Base-by-base conservation (phyloP, 2,329 filamentous ascomycete genomes). In the Penicillium hordei region DNA sequence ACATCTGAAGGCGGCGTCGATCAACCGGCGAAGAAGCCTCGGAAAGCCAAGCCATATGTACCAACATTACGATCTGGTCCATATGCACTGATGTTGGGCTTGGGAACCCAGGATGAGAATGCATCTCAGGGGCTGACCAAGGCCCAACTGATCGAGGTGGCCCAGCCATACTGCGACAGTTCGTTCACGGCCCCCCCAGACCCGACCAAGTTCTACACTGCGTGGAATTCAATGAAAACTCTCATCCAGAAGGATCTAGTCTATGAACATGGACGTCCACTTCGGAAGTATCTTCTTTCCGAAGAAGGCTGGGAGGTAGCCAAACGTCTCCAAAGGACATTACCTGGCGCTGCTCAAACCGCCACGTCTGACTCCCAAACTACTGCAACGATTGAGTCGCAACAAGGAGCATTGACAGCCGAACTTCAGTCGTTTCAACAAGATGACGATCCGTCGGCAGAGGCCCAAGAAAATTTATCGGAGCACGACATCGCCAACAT, bases 161-260 rank as follows among this genome's bases (percentile, higher is more conserved):
- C 89, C 1, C 88, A 93, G 66, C 84, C 83, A 7, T 80, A 89
- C 70, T 91, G 87, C 66, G 89, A 93, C 68, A 77, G 87, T 2
- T 92, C 89, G 0, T 92, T 91, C 66, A 88, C 83, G 0, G 85
- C 83, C 0, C 87, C 89, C 0, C 80, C 78, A 40, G 87, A 90
- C 53, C 79, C 88, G 0, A 86, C 81, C 12, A 89, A 86, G 56
- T 89, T 84, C 66, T 90, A 90, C 65, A 93, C 90, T 0, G 90
- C 90, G 0, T 94, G 90, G 90, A 89, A 84, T 67, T 91, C 89
- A 1, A 92, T 93, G 82, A 90, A 90, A 69, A 91, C 88, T 0
- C 76, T 94, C 33, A 65, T 87, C 5, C 81, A 86, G 53, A 91
- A 93, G 69, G 89, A 91, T 57, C 76, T 93, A 4, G 88, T 93